Percentiles rank a stretch among this genome's conserved stretches.
Conservation (phyloP, 2,329 filamentous ascomycete genomes). For the Aspergillus hortae region DNA sequence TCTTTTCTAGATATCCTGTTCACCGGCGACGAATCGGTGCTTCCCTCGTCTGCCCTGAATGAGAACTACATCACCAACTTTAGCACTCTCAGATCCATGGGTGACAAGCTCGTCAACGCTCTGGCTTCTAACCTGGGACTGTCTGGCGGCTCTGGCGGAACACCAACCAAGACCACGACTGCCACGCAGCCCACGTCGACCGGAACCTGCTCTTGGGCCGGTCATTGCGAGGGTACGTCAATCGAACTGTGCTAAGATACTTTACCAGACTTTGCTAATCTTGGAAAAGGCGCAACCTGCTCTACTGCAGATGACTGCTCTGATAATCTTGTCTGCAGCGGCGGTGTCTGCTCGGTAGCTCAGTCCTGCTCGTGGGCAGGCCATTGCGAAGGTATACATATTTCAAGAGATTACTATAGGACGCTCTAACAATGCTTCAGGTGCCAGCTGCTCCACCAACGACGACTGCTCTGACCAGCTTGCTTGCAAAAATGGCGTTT, state of each 20-base stretch:
- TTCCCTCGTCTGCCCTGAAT: constrained; percentile 22
- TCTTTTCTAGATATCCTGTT: constrained; percentile 25
- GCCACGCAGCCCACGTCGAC: constrained; percentile 1
- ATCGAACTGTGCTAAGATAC: neutral
- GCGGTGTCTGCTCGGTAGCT: neutral
- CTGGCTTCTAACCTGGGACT: constrained; percentile 20
- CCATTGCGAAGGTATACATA: constrained; percentile 14
- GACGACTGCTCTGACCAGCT: constrained; percentile 8
- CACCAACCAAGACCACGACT: constrained; percentile 2
- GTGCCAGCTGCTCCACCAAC: neutral
- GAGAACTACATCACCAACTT: constrained; percentile 27
- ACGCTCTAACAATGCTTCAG: neutral
- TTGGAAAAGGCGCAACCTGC: constrained; percentile 4
- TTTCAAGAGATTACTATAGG: too few species aligned
- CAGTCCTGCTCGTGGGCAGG: constrained; percentile 15
- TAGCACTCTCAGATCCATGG: constrained; percentile 24
- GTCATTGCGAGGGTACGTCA: constrained; percentile 18
- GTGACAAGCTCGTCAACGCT: constrained; percentile 21
- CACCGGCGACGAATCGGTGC: constrained; percentile 22
- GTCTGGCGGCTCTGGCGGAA: neutral
- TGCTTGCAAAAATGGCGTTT: constrained; percentile 11
- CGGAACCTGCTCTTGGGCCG: constrained; percentile 16
- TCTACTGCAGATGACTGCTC: neutral
- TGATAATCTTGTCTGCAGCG: neutral
- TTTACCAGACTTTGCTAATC: neutral